These are phyloP conservation scores for Aspergillus diversus DNA, from an alignment of 495 filamentous ascomycete genomes.

Conservation along the genomic window DNA sequence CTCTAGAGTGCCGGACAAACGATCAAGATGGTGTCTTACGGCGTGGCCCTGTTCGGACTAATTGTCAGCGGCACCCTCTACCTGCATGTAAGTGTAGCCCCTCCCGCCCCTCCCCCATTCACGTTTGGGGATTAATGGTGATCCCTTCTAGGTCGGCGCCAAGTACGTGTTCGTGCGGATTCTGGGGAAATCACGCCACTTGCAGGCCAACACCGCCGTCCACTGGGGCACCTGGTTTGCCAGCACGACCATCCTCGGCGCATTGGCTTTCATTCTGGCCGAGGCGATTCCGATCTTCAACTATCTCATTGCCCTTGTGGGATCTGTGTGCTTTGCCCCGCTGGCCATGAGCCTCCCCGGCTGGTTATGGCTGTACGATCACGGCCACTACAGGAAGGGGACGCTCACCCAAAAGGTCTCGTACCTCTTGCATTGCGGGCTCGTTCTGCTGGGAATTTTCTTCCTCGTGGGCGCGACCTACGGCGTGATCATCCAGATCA, in stretches of 20 bases:
- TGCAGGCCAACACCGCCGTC: slow-evolving; percentile 57
- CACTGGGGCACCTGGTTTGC: slow-evolving; percentile 57
- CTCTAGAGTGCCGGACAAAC: slow-evolving; percentile 55
- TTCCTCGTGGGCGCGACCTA: slow-evolving; percentile 46
- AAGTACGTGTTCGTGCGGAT: slow-evolving; percentile 69
- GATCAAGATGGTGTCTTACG: slow-evolving; percentile 70
- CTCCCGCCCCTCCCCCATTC: background rate
- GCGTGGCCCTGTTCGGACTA: slow-evolving; percentile 69
- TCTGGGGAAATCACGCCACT: slow-evolving; percentile 54
- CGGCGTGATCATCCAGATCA: slow-evolving; percentile 41
- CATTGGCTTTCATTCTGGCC: slow-evolving; percentile 65
- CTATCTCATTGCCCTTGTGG: slow-evolving; percentile 57
- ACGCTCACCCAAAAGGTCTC: background rate
- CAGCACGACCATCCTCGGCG: slow-evolving; percentile 56
- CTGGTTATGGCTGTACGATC: background rate
- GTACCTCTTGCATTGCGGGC: slow-evolving; percentile 22
- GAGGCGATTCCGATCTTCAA: slow-evolving; percentile 60
- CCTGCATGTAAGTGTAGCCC: slow-evolving; percentile 3
- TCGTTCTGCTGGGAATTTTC: slow-evolving; percentile 40
- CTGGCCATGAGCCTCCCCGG: background rate
- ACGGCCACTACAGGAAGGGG: background rate
- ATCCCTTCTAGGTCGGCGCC: slow-evolving; percentile 47
- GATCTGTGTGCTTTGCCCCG: slow-evolving; percentile 41
- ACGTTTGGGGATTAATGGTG: background rate
- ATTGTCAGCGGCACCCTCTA: slow-evolving; percentile 63